Base-by-base conservation (phyloP, 306 rosid species). In the Citrullus colocynthis region DNA sequence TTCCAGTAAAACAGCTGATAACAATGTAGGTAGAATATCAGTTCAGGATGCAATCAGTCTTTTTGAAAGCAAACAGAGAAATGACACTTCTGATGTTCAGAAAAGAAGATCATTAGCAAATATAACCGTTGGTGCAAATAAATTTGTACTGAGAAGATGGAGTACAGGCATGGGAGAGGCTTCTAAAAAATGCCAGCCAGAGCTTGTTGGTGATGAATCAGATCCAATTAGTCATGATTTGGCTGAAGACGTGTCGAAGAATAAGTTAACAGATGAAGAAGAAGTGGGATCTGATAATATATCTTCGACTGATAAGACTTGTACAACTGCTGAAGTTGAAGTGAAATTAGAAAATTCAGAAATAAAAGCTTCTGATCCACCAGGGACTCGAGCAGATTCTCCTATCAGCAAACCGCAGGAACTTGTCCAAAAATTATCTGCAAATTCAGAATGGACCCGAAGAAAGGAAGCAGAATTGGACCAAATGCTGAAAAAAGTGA, bases 101-200 rank as follows among this genome's bases (percentile, higher is more conserved):
- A 85, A 86, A 69, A 83, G 89, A 88, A 89, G 84, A 82, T 92
- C 93, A 48, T 73, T 88, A 81, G 49, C 90, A 77, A 91, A 87
- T 83, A 83, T 85, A 72, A 82, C 96, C 62, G 55, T 70, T 54
- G 71, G 79, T 84, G 82, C 97, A 65, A 95, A 85, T 83, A 95
- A 95, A 84, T 86, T 96, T 82, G 97, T 95, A 56, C 83, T 95
- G 87, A 92, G 98, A 86, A 95, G 98, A 86, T 95, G 97, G 97
- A 95, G 97, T 86, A 78, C 97, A 41, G 91, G 97, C 73, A 81
- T 89, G 85, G 97, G 97, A 57, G 96, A 89, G 80, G 80, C 85
- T 78, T 87, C 92, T 42, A 79, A 83, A 78, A 88, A 79, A 73
- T 77, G 82, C 82, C 89, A 78, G 75, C 87, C 87, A 77, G 93